Evolutionary conservation across 495 filamentous ascomycete genomes (phyloP).

Genomic region (Articulospora tetracladia): DNA sequence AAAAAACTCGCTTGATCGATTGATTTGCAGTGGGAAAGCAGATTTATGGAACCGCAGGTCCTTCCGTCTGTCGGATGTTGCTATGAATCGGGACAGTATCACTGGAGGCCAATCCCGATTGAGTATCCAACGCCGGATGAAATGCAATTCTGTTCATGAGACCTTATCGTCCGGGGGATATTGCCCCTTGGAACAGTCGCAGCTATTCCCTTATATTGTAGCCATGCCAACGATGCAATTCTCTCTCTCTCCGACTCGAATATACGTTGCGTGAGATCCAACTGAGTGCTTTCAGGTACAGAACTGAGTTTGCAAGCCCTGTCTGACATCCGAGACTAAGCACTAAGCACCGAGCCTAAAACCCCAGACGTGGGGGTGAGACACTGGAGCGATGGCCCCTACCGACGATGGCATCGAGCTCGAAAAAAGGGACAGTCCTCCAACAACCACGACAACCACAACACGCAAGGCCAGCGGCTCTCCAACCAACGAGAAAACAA

Average conservation of each 20-base stretch:
- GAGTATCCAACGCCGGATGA: not conserved
- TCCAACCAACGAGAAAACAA: conserved; percentile 3
- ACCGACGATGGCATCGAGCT: not conserved
- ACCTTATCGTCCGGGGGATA: not conserved
- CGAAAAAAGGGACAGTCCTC: not conserved
- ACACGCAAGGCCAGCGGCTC: not conserved
- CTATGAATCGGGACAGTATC: not conserved
- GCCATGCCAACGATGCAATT: not conserved
- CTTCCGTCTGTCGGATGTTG: not conserved
- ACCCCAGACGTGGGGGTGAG: not conserved
- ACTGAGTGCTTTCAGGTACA: not conserved
- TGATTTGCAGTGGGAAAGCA: not conserved
- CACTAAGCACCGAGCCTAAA: not conserved
- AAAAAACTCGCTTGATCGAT: not conserved
- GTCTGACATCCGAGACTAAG: not conserved
- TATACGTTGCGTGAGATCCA: not conserved
- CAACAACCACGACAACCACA: not conserved
- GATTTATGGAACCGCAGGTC: not conserved
- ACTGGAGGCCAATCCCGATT: not conserved
- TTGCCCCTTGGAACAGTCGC: not conserved
- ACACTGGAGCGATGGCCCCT: not conserved
- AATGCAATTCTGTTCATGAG: not conserved
- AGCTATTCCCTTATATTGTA: not conserved
- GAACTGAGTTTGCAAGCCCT: too few species aligned
- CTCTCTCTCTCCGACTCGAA: not conserved